Conservation (phyloP, 2,329 filamentous ascomycete genomes). For the Ceratocystis destructans region DNA sequence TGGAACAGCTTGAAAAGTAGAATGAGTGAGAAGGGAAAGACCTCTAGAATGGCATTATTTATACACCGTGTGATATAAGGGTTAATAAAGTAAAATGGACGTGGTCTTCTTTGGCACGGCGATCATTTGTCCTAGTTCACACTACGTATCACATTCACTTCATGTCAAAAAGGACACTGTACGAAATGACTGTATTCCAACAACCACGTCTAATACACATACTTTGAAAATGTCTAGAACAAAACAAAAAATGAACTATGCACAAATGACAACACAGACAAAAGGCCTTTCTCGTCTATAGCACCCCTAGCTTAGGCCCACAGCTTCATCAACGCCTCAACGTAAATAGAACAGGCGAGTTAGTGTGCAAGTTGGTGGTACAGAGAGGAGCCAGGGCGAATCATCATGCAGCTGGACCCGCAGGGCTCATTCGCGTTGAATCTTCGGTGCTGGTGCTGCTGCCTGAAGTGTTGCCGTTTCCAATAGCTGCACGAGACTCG, state of each 20-base stretch:
- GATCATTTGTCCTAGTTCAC: background rate
- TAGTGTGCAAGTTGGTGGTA: background rate
- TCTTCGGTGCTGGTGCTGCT: slow-evolving; percentile 10
- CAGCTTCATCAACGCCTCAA: background rate
- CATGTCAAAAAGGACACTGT: slow-evolving; percentile 3
- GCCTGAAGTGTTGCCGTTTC: slow-evolving; percentile 2
- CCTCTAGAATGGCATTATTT: background rate
- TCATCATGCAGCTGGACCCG: slow-evolving; percentile 3
- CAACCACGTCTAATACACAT: slow-evolving; percentile 11
- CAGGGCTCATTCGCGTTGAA: background rate
- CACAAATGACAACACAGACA: slow-evolving; percentile 15
- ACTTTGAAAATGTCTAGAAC: background rate
- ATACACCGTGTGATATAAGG: background rate
- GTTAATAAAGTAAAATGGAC: background rate
- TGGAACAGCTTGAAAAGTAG: background rate
- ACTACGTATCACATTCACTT: background rate
- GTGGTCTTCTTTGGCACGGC: background rate
- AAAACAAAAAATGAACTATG: slow-evolving; percentile 13
- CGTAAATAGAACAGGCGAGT: background rate
- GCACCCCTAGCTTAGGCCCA: background rate
- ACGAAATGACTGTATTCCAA: slow-evolving; percentile 16
- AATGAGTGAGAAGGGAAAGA: background rate
- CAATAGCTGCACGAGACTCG: slow-evolving; percentile 2
- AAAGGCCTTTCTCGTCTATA: background rate
- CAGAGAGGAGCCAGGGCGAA: background rate